phyloP scores from a whole-genome alignment of 768 basidiomycete species.

The Strobilomyces confusus region DNA sequence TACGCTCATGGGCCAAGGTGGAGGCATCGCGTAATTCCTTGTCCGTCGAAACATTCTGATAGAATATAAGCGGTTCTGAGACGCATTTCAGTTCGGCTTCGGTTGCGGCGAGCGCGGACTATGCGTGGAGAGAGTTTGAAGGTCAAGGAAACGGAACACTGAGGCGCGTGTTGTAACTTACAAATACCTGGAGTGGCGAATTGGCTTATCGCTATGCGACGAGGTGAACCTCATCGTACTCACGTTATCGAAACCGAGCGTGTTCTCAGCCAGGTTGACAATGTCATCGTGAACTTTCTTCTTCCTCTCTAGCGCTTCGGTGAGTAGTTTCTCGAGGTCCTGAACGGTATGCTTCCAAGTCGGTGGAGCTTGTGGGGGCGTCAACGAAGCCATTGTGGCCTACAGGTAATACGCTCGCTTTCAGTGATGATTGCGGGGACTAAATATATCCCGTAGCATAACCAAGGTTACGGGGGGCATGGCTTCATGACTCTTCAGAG shows the following conservation, averaged over 20 bases:
- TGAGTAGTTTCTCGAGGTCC: constrained; percentile 53
- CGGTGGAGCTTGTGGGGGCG: constrained; percentile 63
- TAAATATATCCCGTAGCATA: neutral
- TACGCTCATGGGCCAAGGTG: constrained; percentile 60
- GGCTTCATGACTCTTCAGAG: neutral
- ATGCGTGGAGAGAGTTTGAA: constrained; percentile 12
- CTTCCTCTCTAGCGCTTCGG: constrained; percentile 54
- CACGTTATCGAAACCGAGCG: constrained; percentile 66
- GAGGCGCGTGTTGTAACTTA: constrained; percentile 36
- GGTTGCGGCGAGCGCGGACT: constrained; percentile 58
- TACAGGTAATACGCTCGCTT: no score
- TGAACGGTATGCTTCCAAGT: constrained; percentile 63
- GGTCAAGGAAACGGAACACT: constrained; percentile 4
- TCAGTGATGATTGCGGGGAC: neutral
- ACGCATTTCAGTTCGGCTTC: constrained; percentile 51
- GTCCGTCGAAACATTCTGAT: constrained; percentile 72
- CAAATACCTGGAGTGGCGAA: constrained; percentile 54
- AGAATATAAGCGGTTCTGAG: constrained; percentile 64
- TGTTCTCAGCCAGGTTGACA: constrained; percentile 50
- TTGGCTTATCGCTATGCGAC: neutral
- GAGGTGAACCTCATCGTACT: constrained; percentile 18
- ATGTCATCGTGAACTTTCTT: constrained; percentile 55
- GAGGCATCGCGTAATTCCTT: constrained; percentile 77
- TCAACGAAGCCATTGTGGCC: constrained; percentile 41
- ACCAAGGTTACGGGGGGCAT: neutral